A percentile compares a stretch with the other conserved stretches of the same genome.
phyloP scores from a whole-genome alignment of 257 asterid genomes.

The Capsicum chinense region DNA sequence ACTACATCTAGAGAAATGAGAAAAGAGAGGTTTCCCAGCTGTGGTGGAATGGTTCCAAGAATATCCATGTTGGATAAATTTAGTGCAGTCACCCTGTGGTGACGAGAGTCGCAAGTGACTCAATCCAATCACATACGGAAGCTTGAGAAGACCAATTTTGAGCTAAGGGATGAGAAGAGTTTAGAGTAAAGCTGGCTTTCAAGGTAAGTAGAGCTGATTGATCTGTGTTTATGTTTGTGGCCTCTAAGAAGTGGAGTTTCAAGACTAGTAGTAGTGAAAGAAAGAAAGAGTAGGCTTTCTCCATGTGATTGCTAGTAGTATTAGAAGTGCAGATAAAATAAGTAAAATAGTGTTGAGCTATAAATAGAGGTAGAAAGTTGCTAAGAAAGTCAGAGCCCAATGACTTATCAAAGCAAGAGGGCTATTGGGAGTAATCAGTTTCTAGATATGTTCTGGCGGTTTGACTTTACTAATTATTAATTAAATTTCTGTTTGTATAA shows the following conservation, averaged over 20 bases:
- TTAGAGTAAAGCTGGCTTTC: neutral
- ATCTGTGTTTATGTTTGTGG: neutral
- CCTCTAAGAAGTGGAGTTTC: neutral
- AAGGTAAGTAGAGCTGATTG: slow-evolving; percentile 16
- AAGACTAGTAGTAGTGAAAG: neutral
- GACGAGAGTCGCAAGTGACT: slow-evolving; percentile 19
- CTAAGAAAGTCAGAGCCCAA: neutral
- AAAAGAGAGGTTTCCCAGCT: slow-evolving; percentile 32
- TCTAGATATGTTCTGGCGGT: neutral
- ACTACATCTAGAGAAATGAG: slow-evolving; percentile 33
- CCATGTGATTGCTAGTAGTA: neutral
- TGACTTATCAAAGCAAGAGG: neutral
- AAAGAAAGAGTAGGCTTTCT: neutral
- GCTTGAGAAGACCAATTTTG: slow-evolving; percentile 22
- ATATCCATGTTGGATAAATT: neutral
- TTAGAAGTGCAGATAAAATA: neutral
- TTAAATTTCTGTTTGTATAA: neutral
- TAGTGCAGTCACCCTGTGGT: slow-evolving; percentile 11
- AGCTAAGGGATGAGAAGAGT: slow-evolving; percentile 5
- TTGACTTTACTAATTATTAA: neutral
- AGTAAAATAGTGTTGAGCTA: neutral
- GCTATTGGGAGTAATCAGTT: neutral
- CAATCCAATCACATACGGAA: slow-evolving; percentile 29
- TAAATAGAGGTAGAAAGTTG: neutral
- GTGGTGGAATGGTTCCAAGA: slow-evolving; percentile 9